A percentile compares a stretch with the other conserved stretches of the same genome.
These are phyloP conservation scores for Clausena lansium DNA, from an alignment of 345 rosid species.

Conservation along the genomic window DNA sequence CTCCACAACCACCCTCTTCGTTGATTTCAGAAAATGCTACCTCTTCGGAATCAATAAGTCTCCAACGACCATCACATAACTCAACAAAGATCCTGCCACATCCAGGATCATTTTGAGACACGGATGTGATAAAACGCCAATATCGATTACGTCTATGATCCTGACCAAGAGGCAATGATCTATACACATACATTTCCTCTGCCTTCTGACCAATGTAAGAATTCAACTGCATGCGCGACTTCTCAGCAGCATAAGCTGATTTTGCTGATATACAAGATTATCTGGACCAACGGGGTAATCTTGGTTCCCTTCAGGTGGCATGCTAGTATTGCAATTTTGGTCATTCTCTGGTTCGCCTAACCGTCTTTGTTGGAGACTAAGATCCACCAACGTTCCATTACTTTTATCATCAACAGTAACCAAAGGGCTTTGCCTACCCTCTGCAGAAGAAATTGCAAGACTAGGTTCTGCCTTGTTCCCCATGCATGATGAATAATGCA, in stretches of 20 bases:
- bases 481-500: conserved; percentile 42
- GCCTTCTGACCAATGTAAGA: conserved; percentile 78
- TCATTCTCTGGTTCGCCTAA: conserved; percentile 37
- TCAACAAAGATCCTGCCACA: conserved; percentile 87
- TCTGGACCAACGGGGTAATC: conserved; percentile 53
- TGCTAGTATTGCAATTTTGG: conserved; percentile 24
- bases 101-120: conserved; percentile 75
- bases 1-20: conserved; percentile 33
- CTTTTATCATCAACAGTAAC: conserved; percentile 31
- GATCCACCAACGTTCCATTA: conserved; percentile 24
- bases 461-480: conserved; percentile 47
- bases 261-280: conserved; percentile 53
- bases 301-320: conserved; percentile 51
- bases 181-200: conserved; percentile 66
- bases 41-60: conserved; percentile 78
- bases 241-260: conserved; percentile 53
- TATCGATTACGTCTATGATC: conserved; percentile 89
- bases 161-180: conserved; percentile 87
- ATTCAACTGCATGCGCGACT: conserved; percentile 67
- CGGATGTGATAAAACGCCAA: conserved; percentile 78
- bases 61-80: conserved; percentile 70
- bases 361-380: conserved; percentile 42
- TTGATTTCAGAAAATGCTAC: conserved; percentile 43
- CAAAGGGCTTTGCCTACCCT: conserved; percentile 48
- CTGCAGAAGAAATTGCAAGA: conserved; percentile 33